Conservation (phyloP, 148 eudicot species). For the Rhododendron kiyosumense region DNA sequence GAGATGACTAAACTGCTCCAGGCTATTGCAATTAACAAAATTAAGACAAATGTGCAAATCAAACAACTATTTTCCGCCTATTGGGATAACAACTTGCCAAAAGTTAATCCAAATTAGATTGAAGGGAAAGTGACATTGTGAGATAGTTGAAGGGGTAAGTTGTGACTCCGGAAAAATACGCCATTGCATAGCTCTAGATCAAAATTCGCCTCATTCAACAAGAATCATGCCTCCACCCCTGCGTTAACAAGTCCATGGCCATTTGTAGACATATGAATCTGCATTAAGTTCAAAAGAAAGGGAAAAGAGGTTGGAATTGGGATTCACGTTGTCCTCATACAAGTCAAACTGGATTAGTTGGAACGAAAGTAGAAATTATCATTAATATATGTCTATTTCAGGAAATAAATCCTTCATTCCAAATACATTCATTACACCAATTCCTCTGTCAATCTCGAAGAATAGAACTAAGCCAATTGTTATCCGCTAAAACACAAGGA, state of each 20-base stretch:
- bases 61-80: neutral
- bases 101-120: neutral
- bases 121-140: neutral
- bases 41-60: neutral
- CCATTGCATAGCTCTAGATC: neutral
- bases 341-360: neutral
- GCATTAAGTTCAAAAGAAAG: neutral
- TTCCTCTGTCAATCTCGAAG: neutral
- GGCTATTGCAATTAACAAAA: too few relatives aligned
- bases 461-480: neutral
- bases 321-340: neutral
- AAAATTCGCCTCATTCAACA: neutral
- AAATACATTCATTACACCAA: neutral
- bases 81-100: neutral
- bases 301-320: neutral
- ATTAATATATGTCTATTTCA: neutral
- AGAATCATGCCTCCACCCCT: neutral
- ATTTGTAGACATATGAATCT: neutral
- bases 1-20: too few relatives aligned
- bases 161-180: neutral
- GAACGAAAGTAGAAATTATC: neutral
- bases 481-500: neutral
- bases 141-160: neutral
- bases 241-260: neutral
- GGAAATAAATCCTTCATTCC: neutral